Evolutionary conservation across 176 grass and related monocot species (phyloP).

Genomic region (Calamus simplicifolius): DNA sequence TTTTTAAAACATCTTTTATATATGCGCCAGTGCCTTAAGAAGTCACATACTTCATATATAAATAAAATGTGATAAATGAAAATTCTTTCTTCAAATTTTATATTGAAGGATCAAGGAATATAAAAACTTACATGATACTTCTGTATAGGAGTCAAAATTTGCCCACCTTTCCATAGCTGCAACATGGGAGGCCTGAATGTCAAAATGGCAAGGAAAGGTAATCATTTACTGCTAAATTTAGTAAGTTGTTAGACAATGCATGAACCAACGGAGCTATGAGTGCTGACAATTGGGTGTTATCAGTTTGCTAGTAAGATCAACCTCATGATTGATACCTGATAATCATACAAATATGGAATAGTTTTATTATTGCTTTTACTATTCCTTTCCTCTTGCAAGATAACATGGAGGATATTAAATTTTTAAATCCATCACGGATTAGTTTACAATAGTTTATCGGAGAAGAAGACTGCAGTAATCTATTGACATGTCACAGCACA

Average conservation of each 20-base stretch:
- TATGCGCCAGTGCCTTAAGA: background rate
- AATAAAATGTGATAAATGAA: background rate
- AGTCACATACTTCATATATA: background rate
- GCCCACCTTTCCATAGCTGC: constrained; percentile 51
- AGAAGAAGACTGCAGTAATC: no score
- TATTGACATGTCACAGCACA: no score
- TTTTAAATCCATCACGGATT: no score
- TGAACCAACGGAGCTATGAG: background rate
- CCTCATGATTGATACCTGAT: no score
- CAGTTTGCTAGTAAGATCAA: no score
- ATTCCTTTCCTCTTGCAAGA: no score
- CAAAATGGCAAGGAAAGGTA: background rate
- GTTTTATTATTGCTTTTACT: no score
- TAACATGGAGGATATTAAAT: no score
- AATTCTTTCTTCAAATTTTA: background rate
- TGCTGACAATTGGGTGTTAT: no score
- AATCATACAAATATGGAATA: no score
- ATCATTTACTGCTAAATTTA: background rate
- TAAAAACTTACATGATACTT: constrained; percentile 47
- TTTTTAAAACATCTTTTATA: no score
- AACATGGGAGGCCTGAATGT: constrained; percentile 45
- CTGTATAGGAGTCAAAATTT: constrained; percentile 28
- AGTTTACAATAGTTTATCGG: no score
- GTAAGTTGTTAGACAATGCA: constrained; percentile 1
- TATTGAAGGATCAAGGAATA: background rate